Conservation (phyloP, 768 basidiomycete genomes). For the Trametes maxima region DNA sequence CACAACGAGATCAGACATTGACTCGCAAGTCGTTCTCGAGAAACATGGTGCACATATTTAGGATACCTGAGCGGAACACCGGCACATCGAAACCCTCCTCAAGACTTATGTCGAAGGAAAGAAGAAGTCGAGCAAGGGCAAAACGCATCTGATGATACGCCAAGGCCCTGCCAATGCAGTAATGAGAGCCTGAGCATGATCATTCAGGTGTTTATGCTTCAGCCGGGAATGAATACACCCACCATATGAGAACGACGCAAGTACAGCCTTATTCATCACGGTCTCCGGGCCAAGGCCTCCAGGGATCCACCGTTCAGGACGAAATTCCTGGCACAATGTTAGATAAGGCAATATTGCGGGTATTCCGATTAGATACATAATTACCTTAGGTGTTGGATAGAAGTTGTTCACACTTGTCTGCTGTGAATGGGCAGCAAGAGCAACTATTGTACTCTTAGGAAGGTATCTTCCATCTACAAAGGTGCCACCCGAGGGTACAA, state of each 20-base stretch:
- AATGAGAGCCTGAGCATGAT: constrained; percentile 32
- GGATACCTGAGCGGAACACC: constrained; percentile 31
- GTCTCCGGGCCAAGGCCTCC: constrained; percentile 34
- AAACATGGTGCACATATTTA: constrained; percentile 36
- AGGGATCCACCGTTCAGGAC: constrained; percentile 39
- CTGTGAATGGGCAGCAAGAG: constrained; percentile 33
- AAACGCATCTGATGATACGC: constrained; percentile 37
- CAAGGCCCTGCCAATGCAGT: constrained; percentile 35
- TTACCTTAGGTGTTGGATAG: constrained; percentile 27
- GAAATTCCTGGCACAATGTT: constrained; percentile 19
- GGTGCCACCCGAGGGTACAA: constrained; percentile 33
- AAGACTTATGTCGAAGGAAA: constrained; percentile 34
- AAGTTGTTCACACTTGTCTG: constrained; percentile 36
- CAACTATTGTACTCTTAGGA: constrained; percentile 35
- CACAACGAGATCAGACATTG: not conserved
- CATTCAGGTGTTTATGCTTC: not conserved
- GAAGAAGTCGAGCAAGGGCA: constrained; percentile 32
- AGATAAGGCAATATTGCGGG: constrained; percentile 32
- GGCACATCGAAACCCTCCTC: constrained; percentile 31
- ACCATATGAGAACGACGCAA: constrained; percentile 32
- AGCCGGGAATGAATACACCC: constrained; percentile 17
- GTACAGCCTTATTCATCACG: constrained; percentile 28
- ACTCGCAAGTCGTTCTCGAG: constrained; percentile 30
- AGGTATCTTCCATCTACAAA: constrained; percentile 33
- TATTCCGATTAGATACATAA: not conserved